Base-by-base conservation (phyloP, 1,284 basidiomycete genomes). In the Crepidotus sp. region DNA sequence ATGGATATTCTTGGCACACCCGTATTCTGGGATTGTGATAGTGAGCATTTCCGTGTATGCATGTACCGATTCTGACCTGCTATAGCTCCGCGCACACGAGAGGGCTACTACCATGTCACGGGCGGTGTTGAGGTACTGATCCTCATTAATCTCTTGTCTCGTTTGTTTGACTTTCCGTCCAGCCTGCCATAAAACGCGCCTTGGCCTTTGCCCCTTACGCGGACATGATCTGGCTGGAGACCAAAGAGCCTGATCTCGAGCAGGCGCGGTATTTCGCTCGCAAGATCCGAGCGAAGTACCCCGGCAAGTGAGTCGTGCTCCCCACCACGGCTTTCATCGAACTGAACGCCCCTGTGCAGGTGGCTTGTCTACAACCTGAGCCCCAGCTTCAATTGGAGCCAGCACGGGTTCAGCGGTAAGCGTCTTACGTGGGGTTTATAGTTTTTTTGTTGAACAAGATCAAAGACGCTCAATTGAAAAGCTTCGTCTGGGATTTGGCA, bases 291-390 rank as follows among this genome's bases (percentile, higher is more conserved):
- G 73, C 76, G 52, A 73, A 73, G 59, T 76, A 74, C 60, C 87
- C 88, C 30, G 80, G 74, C 57, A 91, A 89, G 79, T 79, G 48
- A 47, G 70, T 55, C 18, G 30, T 25, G 33, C 27, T 35, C 25
- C 38, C 19, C 17, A 4, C 13, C 8, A 8, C 14, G 30, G 6
- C 21, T 14, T 17, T 13, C 18, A 46, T 27, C 30, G 15, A 17
- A 34, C n/a, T 41, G 21, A 40, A 10, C 27, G 35, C 9, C 25
- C 38, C 31, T 10, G 13, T 32, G 17, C 38, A 80, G 77, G 54
- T 80, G 80, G 83, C 78, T 96, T 55, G 91, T 94, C n/a, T 96
- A 95, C 61, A 96, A 95, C 62, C 67, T 95, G 49, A 91, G 87
- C 57, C 92, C 91, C 3, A 90, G 86, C 58, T 96, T 96, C 72